These are phyloP conservation scores for Trametes cinnabarina DNA, from an alignment of 768 basidiomycete species.

Conservation along the genomic window DNA sequence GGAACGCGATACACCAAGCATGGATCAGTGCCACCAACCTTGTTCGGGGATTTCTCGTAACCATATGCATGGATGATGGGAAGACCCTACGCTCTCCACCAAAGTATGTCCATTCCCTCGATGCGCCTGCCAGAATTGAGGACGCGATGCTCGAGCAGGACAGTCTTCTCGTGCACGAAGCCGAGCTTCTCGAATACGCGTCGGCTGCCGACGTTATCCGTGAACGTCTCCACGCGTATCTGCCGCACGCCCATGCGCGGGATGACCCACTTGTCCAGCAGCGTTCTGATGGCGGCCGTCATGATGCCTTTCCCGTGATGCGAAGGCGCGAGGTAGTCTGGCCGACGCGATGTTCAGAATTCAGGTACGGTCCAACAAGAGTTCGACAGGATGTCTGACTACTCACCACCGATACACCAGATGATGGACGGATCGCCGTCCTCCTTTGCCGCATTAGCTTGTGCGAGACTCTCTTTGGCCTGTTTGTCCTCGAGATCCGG, in stretches of 20 bases:
- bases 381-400: not conserved
- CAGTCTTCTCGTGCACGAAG: constrained; percentile 41
- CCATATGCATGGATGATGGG: not conserved
- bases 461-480: constrained; percentile 33
- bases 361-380: not conserved
- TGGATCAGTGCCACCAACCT: constrained; percentile 1
- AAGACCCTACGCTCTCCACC: constrained; percentile 19
- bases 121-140: constrained; percentile 35
- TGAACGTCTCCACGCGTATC: constrained; percentile 45
- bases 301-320: constrained; percentile 73
- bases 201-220: constrained; percentile 57
- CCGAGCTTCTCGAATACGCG: constrained; percentile 69
- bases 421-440: constrained; percentile 54
- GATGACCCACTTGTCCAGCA: constrained; percentile 60
- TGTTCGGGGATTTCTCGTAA: not conserved
- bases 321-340: constrained; percentile 56
- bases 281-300: constrained; percentile 55
- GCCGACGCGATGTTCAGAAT: not conserved
- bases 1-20: not conserved
- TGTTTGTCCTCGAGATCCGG: constrained; percentile 38
- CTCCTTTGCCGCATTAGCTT: constrained; percentile 41
- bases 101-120: constrained; percentile 24
- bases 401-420: constrained; percentile 60
- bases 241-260: constrained; percentile 58
- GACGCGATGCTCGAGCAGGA: constrained; percentile 39